phyloP scores from a whole-genome alignment of 2,329 filamentous ascomycete species.

The Leptodontidium sp. region DNA sequence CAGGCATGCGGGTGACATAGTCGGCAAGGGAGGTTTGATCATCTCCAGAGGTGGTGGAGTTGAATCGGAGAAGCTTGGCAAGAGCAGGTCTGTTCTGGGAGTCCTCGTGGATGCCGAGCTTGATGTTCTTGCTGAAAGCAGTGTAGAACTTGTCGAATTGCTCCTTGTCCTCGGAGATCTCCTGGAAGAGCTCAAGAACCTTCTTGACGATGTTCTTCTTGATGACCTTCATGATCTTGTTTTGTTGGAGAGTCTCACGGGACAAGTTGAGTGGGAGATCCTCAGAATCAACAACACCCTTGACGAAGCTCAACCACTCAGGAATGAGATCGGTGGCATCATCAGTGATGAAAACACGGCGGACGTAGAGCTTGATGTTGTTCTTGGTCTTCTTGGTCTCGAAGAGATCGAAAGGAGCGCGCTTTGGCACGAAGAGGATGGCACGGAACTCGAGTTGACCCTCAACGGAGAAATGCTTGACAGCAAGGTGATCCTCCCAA shows the following conservation, averaged over 20 bases:
- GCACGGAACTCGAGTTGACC: conserved; percentile 99
- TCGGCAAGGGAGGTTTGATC: conserved; percentile 93
- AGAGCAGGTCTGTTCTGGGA: conserved; percentile 92
- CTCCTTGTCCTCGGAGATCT: conserved; percentile 99
- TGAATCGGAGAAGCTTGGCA: conserved; percentile 98
- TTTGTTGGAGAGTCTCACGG: conserved; percentile 99
- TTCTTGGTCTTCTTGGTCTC: conserved; percentile 99
- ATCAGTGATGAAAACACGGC: conserved; percentile 99
- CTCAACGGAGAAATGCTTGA: conserved; percentile 99
- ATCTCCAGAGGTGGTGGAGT: conserved; percentile 98
- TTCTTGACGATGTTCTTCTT: conserved; percentile 99
- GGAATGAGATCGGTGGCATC: conserved; percentile 99
- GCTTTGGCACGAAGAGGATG: conserved; percentile 99
- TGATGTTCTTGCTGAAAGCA: conserved; percentile 99
- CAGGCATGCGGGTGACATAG: conserved; percentile 99
- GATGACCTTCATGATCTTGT: conserved; percentile 99
- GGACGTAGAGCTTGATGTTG: conserved; percentile 99
- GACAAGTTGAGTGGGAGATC: conserved; percentile 99
- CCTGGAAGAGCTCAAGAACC: conserved; percentile 98
- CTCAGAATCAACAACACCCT: conserved; percentile 99
- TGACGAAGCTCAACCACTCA: conserved; percentile 99
- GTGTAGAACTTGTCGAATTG: conserved; percentile 99
- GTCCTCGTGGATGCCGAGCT: conserved; percentile 99
- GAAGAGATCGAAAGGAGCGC: conserved; percentile 98
- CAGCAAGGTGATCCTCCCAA: conserved; percentile 98